phyloP scores from a whole-genome alignment of 371 early-diverging fungal species.

The Smittium mucronatum region DNA sequence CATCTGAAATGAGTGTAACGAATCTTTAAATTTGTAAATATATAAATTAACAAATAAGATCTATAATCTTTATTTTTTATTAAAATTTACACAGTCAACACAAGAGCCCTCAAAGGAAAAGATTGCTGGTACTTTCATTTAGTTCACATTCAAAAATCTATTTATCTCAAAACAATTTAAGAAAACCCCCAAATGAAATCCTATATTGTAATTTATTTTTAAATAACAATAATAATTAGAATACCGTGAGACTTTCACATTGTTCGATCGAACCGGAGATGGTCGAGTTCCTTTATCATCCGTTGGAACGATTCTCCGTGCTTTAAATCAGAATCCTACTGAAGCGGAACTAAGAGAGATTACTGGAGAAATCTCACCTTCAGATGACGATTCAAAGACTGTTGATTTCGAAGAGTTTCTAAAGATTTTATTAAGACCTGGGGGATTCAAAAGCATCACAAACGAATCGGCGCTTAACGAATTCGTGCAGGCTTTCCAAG shows the following conservation, averaged over 20 bases:
- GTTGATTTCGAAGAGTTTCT: constrained; percentile 60
- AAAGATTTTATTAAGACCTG: constrained; percentile 55
- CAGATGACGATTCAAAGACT: constrained; percentile 36
- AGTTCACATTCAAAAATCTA: too few species aligned
- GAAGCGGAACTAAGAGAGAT: constrained; percentile 64
- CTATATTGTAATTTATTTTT: too few species aligned
- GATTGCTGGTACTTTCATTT: too few species aligned
- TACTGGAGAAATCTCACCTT: too few species aligned
- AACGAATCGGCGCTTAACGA: constrained; percentile 61
- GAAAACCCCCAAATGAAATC: too few species aligned
- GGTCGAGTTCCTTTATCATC: constrained; percentile 59
- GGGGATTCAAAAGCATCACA: constrained; percentile 52
- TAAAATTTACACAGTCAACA: too few species aligned
- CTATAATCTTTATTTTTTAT: too few species aligned
- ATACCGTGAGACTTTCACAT: constrained; percentile 73
- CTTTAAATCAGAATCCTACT: constrained; percentile 75
- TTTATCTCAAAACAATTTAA: too few species aligned
- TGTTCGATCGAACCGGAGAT: constrained; percentile 86
- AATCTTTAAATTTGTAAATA: too few species aligned
- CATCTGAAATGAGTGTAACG: too few species aligned
- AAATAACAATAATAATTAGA: constrained; percentile 42
- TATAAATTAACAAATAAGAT: too few species aligned
- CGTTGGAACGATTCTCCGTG: constrained; percentile 67
- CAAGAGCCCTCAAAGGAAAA: too few species aligned
- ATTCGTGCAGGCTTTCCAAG: constrained; percentile 91